Conservation (phyloP, 163 green algal genomes). For the Prototheca stagnorum region DNA sequence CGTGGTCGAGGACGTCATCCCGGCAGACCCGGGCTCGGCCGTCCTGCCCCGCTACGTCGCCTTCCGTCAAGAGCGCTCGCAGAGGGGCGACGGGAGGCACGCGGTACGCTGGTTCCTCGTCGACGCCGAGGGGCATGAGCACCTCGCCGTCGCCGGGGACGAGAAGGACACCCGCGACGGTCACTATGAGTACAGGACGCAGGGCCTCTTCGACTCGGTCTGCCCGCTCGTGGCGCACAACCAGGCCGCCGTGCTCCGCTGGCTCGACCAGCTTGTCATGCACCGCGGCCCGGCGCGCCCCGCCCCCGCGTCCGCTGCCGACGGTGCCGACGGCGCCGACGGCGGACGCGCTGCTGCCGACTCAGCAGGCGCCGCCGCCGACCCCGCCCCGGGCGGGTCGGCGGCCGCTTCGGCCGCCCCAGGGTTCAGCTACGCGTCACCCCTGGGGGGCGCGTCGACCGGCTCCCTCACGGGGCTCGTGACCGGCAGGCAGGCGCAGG, state of each 20-base stretch:
- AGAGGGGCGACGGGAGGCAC: slow-evolving; percentile 23
- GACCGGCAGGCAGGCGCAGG: too few relatives aligned
- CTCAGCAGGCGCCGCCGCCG: not conserved
- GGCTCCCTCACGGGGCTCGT: too few relatives aligned
- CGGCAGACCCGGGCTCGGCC: not conserved
- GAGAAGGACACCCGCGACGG: slow-evolving; percentile 49
- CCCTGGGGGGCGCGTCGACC: too few relatives aligned
- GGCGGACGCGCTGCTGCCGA: not conserved
- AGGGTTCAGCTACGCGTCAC: too few relatives aligned
- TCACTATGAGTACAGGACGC: slow-evolving; percentile 42
- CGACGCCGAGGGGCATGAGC: slow-evolving; percentile 19
- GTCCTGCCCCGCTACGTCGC: slow-evolving; percentile 21
- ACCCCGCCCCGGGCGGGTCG: not conserved
- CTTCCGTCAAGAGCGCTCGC: slow-evolving; percentile 19
- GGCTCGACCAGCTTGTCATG: slow-evolving; percentile 10
- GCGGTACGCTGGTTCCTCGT: slow-evolving; percentile 35
- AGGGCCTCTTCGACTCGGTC: slow-evolving; percentile 13
- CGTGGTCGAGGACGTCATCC: slow-evolving; percentile 10
- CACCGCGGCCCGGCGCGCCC: slow-evolving; percentile 1
- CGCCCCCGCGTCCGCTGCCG: not conserved
- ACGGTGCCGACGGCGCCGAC: not conserved
- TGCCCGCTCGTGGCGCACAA: slow-evolving; percentile 13
- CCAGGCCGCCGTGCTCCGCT: slow-evolving; percentile 13
- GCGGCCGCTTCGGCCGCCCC: too few relatives aligned
- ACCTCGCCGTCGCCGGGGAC: slow-evolving; percentile 31